phyloP scores from a whole-genome alignment of 768 basidiomycete species.

The Suillus lakei region DNA sequence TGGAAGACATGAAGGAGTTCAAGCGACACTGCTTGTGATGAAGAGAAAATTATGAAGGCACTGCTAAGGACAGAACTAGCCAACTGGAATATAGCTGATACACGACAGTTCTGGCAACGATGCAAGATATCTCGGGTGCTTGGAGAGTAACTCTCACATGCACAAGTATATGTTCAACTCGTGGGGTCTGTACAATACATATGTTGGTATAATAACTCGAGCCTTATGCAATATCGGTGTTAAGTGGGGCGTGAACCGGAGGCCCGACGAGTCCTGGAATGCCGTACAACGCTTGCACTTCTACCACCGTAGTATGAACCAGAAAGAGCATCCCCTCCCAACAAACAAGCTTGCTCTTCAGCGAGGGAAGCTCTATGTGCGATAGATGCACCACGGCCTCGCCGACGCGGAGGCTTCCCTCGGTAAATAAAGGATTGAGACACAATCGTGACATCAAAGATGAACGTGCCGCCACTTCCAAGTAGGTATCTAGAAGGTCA shows the following conservation, averaged over 20 bases:
- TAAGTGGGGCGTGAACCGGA: constrained; percentile 23
- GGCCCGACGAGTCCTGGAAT: constrained; percentile 46
- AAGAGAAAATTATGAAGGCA: not conserved
- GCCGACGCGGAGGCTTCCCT: constrained; percentile 45
- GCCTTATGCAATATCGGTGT: not conserved
- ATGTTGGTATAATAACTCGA: constrained; percentile 6
- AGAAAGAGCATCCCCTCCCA: constrained; percentile 46
- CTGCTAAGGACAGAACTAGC: not conserved
- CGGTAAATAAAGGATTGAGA: constrained; percentile 83
- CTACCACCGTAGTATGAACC: constrained; percentile 32
- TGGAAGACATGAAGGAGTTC: constrained; percentile 1
- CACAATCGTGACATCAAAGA: constrained; percentile 94
- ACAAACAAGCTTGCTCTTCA: constrained; percentile 55
- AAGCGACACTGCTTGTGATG: not conserved
- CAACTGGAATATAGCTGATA: not conserved
- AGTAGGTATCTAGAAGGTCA: constrained; percentile 70
- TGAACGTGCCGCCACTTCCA: constrained; percentile 89
- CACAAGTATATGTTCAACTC: not conserved
- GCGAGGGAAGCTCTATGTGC: constrained; percentile 33
- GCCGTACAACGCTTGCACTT: constrained; percentile 29
- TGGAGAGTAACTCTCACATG: not conserved
- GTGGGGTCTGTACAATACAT: not conserved
- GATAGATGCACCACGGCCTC: constrained; percentile 31
- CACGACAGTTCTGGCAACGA: not conserved
- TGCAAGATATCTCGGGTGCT: not conserved